phyloP scores from a whole-genome alignment of 2,329 filamentous ascomycete species.

The Paradendryphiella salina region DNA sequence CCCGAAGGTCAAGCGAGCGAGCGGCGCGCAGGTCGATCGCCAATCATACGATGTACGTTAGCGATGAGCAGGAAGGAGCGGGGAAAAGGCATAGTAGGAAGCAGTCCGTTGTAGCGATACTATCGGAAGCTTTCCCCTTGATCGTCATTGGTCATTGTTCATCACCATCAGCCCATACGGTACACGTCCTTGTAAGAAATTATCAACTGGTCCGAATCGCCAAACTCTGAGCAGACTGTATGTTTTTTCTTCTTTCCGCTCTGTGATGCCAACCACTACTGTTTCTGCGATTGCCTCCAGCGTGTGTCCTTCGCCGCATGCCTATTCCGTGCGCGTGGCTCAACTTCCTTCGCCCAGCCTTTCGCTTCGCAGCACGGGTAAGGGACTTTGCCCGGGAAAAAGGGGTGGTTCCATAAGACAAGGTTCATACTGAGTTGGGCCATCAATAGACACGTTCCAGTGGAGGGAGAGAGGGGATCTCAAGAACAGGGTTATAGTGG shows the following conservation, averaged over 20 bases:
- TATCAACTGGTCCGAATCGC: too few species aligned
- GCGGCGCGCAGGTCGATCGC: slow-evolving; percentile 6
- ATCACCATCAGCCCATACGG: neutral
- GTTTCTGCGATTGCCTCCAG: too few species aligned
- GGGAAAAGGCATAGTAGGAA: slow-evolving; percentile 3
- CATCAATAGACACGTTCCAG: neutral
- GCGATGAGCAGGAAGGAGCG: neutral
- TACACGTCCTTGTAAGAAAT: too few species aligned
- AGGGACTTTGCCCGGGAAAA: neutral
- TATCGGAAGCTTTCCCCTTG: slow-evolving; percentile 3
- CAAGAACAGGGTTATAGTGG: neutral
- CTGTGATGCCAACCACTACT: too few species aligned
- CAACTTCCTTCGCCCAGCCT: neutral
- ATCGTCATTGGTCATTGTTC: neutral
- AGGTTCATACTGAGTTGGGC: neutral
- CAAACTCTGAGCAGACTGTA: too few species aligned
- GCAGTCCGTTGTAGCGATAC: slow-evolving; percentile 4
- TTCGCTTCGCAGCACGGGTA: neutral
- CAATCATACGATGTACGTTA: neutral
- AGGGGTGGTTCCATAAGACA: neutral
- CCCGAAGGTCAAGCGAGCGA: slow-evolving; percentile 1
- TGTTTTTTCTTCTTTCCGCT: too few species aligned
- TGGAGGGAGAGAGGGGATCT: slow-evolving; percentile 5
- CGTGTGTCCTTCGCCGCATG: too few species aligned
- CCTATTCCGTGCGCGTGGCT: neutral